These are phyloP conservation scores for Phyllosticta paracitricarpa DNA, from an alignment of 2,329 filamentous ascomycete species.

Conservation along the genomic window DNA sequence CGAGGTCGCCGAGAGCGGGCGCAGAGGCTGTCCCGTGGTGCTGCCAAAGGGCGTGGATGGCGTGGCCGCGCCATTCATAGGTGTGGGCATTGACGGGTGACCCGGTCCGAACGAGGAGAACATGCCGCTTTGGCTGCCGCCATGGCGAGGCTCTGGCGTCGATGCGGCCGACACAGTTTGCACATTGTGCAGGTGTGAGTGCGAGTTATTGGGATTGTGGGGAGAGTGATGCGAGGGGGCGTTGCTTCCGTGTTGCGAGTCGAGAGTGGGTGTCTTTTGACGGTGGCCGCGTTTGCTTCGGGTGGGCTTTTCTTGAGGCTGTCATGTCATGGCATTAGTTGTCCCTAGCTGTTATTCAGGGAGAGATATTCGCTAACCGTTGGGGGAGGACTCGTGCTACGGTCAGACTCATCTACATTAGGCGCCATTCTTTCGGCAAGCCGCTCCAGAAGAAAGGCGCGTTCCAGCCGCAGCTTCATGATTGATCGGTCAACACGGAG, in stretches of 20 bases:
- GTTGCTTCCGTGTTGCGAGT: conserved; percentile 11
- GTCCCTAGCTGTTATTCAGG: background rate
- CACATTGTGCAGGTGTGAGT: conserved; percentile 15
- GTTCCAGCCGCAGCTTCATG: conserved; percentile 82
- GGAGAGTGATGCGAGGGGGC: conserved; percentile 13
- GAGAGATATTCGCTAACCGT: conserved; percentile 42
- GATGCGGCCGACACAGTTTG: conserved; percentile 23
- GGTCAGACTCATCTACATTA: conserved; percentile 54
- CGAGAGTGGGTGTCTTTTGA: conserved; percentile 25
- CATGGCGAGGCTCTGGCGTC: conserved; percentile 25
- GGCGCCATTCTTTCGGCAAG: conserved; percentile 38
- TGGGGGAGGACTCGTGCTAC: conserved; percentile 68
- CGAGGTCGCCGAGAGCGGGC: conserved; percentile 21
- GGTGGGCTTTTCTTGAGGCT: conserved; percentile 71
- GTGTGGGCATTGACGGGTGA: conserved; percentile 17
- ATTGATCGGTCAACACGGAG: conserved; percentile 72
- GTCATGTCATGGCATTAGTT: conserved; percentile 12
- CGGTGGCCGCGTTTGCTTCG: conserved; percentile 64
- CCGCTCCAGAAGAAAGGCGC: conserved; percentile 49
- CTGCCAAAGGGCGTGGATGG: conserved; percentile 9
- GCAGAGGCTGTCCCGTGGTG: conserved; percentile 16
- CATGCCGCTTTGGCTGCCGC: conserved; percentile 1
- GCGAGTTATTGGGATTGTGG: conserved; percentile 13
- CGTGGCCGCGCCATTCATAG: conserved; percentile 17
- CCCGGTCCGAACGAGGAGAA: conserved; percentile 20